Evolutionary conservation across 2,329 filamentous ascomycete genomes (phyloP).

Genomic region (Myrmaecium sp.): DNA sequence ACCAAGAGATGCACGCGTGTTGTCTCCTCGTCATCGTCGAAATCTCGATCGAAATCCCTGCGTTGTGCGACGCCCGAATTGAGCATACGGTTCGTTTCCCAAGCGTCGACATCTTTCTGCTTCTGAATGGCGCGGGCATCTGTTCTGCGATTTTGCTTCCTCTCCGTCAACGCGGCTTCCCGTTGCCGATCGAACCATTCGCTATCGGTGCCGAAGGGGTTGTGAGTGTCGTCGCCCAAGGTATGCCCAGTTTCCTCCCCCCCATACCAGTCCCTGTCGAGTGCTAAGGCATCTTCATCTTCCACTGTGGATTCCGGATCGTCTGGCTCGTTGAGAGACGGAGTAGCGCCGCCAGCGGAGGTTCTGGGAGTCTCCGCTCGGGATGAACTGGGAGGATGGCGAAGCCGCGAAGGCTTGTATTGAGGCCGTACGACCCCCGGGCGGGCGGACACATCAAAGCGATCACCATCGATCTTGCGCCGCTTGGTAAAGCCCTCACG

Average conservation of each 20-base stretch:
- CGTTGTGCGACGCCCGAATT: slow-evolving; percentile 90
- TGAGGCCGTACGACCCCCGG: slow-evolving; percentile 24
- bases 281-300: slow-evolving; percentile 52
- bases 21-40: slow-evolving; percentile 78
- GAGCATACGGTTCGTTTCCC: slow-evolving; percentile 98
- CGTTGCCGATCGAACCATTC: slow-evolving; percentile 59
- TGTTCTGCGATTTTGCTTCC: slow-evolving; percentile 55
- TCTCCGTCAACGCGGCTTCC: slow-evolving; percentile 60
- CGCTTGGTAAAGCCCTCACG: slow-evolving; percentile 41
- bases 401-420: slow-evolving; percentile 7
- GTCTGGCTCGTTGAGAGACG: slow-evolving; percentile 42
- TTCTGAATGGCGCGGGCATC: slow-evolving; percentile 66
- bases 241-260: slow-evolving; percentile 73
- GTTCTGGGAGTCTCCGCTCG: slow-evolving; percentile 18
- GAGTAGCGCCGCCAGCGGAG: slow-evolving; percentile 17
- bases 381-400: slow-evolving; percentile 13
- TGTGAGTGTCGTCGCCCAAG: slow-evolving; percentile 83
- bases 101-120: slow-evolving; percentile 88
- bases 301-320: slow-evolving; percentile 43
- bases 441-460: slow-evolving; percentile 37
- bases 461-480: slow-evolving; percentile 48
- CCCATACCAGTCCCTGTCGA: slow-evolving; percentile 87
- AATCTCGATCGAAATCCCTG: slow-evolving; percentile 63
- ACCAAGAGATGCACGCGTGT: slow-evolving; percentile 81
- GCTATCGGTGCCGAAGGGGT: slow-evolving; percentile 64